Conservation (phyloP, 345 rosid genomes). For the Boechera retrofracta region DNA sequence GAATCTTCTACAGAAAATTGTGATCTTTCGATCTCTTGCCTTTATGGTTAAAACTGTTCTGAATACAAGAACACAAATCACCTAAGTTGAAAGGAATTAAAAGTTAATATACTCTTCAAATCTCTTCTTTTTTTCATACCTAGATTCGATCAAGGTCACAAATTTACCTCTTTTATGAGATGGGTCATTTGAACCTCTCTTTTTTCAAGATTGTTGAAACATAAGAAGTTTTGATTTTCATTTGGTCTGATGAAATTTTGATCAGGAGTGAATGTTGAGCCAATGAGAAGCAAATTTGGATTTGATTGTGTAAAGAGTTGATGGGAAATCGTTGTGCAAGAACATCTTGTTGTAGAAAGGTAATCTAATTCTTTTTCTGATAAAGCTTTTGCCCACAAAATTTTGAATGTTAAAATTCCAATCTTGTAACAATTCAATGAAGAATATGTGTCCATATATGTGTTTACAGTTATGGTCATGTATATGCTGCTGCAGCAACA, state of each 20-base stretch:
- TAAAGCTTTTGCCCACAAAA: too few species aligned
- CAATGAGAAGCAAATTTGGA: constrained; percentile 26
- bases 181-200: neutral
- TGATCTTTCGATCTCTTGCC: constrained; percentile 14
- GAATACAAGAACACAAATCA: constrained; percentile 20
- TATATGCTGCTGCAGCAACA: constrained; percentile 34
- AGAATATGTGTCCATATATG: constrained; percentile 16
- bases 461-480: constrained; percentile 44
- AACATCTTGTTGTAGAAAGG: constrained; percentile 39
- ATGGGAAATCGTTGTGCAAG: constrained; percentile 40
- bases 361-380: constrained; percentile 2
- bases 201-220: neutral
- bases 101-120: constrained; percentile 30
- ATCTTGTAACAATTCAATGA: constrained; percentile 5
- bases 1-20: constrained; percentile 19
- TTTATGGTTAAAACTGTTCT: constrained; percentile 15
- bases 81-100: constrained; percentile 7
- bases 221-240: constrained; percentile 30
- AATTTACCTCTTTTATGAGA: neutral
- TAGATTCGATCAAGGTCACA: neutral
- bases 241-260: constrained; percentile 8
- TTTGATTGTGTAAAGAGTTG: constrained; percentile 28
- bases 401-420: neutral
- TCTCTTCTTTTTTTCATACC: neutral
- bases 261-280: constrained; percentile 24